These are phyloP conservation scores for Sophora flavescens DNA, from an alignment of 306 rosid genomes.

Conservation along the genomic window DNA sequence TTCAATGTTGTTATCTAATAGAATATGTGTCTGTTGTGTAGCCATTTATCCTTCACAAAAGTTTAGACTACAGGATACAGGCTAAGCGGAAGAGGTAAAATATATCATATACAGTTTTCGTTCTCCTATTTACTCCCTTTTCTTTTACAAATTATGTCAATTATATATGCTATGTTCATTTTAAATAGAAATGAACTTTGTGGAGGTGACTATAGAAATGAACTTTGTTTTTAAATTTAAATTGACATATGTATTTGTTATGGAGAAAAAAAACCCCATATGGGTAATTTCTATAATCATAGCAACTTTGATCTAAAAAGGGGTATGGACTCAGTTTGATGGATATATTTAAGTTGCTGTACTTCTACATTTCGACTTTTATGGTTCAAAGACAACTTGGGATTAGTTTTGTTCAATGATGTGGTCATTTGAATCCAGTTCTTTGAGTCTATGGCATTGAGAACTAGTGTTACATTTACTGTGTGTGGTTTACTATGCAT, in stretches of 20 bases:
- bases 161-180: conserved; percentile 30
- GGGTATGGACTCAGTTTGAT: no score
- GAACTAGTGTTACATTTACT: background rate
- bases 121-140: conserved; percentile 20
- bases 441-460: conserved; percentile 19
- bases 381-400: background rate
- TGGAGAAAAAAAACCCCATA: background rate
- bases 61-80: conserved; percentile 76
- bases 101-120: conserved; percentile 26
- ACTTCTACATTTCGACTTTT: conserved; percentile 4
- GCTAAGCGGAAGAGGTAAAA: conserved; percentile 78
- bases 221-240: no score
- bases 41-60: conserved; percentile 78
- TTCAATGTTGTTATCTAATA: conserved; percentile 46
- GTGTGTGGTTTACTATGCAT: background rate
- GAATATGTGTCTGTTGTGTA: conserved; percentile 48
- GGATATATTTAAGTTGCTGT: background rate
- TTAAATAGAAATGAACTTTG: background rate
- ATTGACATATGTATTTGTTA: no score
- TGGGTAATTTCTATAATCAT: no score
- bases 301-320: background rate
- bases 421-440: conserved; percentile 21
- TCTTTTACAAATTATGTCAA: background rate
- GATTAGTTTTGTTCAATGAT: background rate
- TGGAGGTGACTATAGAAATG: no score